Evolutionary conservation across 73 alveolate species (phyloP).

Genomic region (Paramecium primaurelia): DNA sequence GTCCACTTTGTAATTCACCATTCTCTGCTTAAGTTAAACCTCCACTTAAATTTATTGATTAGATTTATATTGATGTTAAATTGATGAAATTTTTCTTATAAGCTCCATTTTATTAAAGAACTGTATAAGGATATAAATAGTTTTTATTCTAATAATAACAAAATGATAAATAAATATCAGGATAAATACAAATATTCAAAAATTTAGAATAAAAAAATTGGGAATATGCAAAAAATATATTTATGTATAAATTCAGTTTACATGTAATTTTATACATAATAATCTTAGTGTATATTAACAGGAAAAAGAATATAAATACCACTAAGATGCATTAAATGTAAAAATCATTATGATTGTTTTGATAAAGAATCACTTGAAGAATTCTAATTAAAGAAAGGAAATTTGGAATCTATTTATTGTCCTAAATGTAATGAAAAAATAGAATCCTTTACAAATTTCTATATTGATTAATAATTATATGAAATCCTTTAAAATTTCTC

Average conservation of each 20-base stretch:
- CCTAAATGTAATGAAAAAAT: neutral
- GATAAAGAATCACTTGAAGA: neutral
- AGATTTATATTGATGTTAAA: neutral
- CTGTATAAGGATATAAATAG: neutral
- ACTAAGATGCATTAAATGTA: neutral
- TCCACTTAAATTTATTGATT: neutral
- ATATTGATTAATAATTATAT: neutral
- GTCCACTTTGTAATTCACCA: slow-evolving; percentile 24
- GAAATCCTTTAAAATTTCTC: neutral
- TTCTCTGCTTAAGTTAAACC: neutral
- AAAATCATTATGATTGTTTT: neutral
- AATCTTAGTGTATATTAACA: neutral
- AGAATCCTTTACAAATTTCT: neutral
- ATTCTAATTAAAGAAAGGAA: neutral
- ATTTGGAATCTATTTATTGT: neutral
- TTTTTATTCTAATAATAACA: neutral
- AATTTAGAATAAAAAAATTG: neutral
- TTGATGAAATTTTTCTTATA: neutral
- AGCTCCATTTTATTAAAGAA: neutral
- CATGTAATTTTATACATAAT: neutral
- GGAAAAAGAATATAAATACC: neutral
- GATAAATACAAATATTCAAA: neutral
- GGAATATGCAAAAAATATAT: neutral
- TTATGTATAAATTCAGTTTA: neutral
- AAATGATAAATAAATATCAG: neutral